Base-by-base conservation (phyloP, 192 early-diverging fungal genomes). In the Physocladia obscura region DNA sequence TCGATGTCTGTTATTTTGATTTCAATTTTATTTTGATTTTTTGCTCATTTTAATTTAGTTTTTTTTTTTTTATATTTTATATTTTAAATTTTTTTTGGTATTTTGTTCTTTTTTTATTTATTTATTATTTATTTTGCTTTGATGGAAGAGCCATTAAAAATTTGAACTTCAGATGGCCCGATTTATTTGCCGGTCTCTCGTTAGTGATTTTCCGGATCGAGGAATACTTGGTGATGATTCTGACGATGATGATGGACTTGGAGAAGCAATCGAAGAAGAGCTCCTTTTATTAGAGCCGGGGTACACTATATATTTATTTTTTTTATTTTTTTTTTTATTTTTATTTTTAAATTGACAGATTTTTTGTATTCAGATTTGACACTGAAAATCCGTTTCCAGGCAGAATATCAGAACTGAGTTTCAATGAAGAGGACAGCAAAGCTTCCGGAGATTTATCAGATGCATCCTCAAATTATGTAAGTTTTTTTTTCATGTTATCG, bases 151-250 rank as follows among this genome's bases (percentile, higher is more conserved):
- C 17, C 13, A 21, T n/a, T 8, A 17, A 67, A 61, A 35, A 65
- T 21, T 35, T 19, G 35, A 35, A 0, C 62, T 48, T 19, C 62
- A 91, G 88, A 89, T 89, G 79, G 88, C 90, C 2, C 69, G 88
- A 35, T 91, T 83, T 69, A 69, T 91, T 31, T 85, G 84, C 60
- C 89, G 90, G 57, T 84, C 89, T 47, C 82, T 91, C 31, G 86
- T 88, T 13, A 85, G 81, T 27, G 89, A 91, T 52, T 75, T 89
- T 34, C 87, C 89, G 17, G 88, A 91, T 65, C 82, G 88, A 67
- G 88, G 90, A 72, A 38, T 79, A 29, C 72, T 81, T 1, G 81
- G 70, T 6, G 78, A 78, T 29, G 79, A 81, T 29, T 85, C 82
- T 13, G 84, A 83, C 11, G 89, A 88, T 26, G 89, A 91, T 34